These are phyloP conservation scores for Sugiyamaella boreocaroliniensis DNA, from an alignment of 805 yeast species.

Conservation along the genomic window DNA sequence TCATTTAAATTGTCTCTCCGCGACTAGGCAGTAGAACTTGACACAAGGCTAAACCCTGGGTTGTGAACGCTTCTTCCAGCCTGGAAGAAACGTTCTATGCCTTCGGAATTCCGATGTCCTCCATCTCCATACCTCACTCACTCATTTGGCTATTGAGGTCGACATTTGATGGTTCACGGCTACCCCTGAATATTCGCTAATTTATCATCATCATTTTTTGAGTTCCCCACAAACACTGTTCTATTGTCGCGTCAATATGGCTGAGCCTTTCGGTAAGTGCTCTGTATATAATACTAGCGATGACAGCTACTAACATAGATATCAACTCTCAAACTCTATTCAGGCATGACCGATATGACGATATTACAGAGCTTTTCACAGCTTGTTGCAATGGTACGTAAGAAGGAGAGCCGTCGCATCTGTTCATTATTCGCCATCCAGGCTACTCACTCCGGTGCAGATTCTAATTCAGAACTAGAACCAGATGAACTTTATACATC, in stretches of 20 bases:
- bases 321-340: constrained; percentile 20
- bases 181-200: not conserved
- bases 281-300: not conserved
- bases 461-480: constrained; percentile 24
- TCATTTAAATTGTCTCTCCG: no score
- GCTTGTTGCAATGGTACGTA: constrained; percentile 12
- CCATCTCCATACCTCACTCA: no score
- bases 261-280: not conserved
- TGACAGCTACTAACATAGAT: not conserved
- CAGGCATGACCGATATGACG: constrained; percentile 26
- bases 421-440: no score
- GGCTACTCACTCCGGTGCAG: no score
- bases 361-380: constrained; percentile 24
- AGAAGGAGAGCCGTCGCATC: no score
- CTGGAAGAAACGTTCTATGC: no score
- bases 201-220: not conserved
- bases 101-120: no score
- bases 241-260: not conserved
- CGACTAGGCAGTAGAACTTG: no score
- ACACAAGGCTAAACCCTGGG: no score
- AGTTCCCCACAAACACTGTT: constrained; percentile 1
- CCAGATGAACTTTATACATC: constrained; percentile 55
- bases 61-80: no score
- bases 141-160: no score
- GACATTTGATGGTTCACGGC: not conserved